Conservation (phyloP, 2,329 filamentous ascomycete genomes). For the Aspergillus intermedius region DNA sequence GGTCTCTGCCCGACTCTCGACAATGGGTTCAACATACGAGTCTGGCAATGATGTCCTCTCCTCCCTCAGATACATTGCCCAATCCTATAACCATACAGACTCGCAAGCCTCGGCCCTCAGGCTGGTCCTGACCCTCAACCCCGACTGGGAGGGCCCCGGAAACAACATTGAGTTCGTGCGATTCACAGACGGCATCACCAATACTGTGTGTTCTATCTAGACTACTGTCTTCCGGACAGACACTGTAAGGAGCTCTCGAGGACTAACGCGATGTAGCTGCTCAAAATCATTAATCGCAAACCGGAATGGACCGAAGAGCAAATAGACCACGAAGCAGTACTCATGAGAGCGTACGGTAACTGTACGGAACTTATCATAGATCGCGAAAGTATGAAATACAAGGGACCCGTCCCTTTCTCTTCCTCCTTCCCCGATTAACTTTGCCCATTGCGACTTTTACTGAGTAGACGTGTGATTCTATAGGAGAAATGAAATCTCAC, state of each 20-base stretch:
- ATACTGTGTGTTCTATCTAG: constrained; percentile 57
- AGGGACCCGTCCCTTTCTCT: constrained; percentile 2
- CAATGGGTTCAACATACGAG: constrained; percentile 21
- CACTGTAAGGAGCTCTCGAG: constrained; percentile 1
- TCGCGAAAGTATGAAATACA: constrained; percentile 65
- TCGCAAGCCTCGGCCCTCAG: constrained; percentile 71
- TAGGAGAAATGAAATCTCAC: constrained; percentile 63
- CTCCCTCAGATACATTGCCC: constrained; percentile 54
- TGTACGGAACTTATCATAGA: constrained; percentile 95
- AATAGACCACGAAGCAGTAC: constrained; percentile 74
- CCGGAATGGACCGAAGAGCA: constrained; percentile 67
- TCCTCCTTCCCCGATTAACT: constrained; percentile 1
- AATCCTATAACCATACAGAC: constrained; percentile 70
- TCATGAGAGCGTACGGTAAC: constrained; percentile 89
- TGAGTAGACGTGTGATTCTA: constrained; percentile 24
- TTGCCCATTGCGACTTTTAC: constrained; percentile 31
- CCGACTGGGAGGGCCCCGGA: constrained; percentile 70
- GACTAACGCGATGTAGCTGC: constrained; percentile 35
- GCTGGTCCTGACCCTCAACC: constrained; percentile 71
- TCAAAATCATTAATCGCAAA: constrained; percentile 45
- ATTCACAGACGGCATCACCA: constrained; percentile 98
- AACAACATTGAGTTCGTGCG: constrained; percentile 76
- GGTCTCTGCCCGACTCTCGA: constrained; percentile 1
- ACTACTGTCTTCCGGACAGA: neutral
- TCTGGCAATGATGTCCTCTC: constrained; percentile 10